Evolutionary conservation across 2,329 filamentous ascomycete species (phyloP).

Genomic region (Hymenoscyphus albidus): DNA sequence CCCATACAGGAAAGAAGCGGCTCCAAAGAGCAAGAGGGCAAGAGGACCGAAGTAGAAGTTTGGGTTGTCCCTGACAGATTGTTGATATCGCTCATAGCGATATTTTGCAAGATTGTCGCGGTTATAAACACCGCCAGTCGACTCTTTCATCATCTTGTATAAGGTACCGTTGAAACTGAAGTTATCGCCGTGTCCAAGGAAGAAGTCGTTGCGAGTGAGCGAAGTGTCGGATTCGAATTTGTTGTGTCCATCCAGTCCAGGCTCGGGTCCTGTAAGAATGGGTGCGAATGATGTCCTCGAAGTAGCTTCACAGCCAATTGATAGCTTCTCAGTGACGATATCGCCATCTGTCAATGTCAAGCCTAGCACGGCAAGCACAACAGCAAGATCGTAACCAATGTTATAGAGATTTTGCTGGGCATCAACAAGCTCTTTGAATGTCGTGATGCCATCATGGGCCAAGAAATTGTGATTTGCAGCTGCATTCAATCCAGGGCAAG

Average conservation of each 20-base stretch:
- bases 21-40: constrained; percentile 27
- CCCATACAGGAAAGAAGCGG: constrained; percentile 27
- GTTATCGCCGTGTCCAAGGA: constrained; percentile 21
- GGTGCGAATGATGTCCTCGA: constrained; percentile 32
- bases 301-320: constrained; percentile 29
- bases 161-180: constrained; percentile 34
- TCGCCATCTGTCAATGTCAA: constrained; percentile 26
- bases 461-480: constrained; percentile 42
- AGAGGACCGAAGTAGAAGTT: constrained; percentile 30
- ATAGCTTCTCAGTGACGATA: constrained; percentile 24
- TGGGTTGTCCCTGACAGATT: constrained; percentile 25
- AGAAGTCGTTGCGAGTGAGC: constrained; percentile 30
- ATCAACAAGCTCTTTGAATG: constrained; percentile 29
- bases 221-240: constrained; percentile 27
- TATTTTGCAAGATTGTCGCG: constrained; percentile 25
- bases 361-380: constrained; percentile 23
- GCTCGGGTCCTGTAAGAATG: constrained; percentile 21
- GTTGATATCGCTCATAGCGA: constrained; percentile 34
- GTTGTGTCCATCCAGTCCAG: constrained; percentile 27
- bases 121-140: constrained; percentile 37
- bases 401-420: constrained; percentile 30
- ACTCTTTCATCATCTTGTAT: constrained; percentile 28
- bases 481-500: constrained; percentile 41
- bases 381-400: constrained; percentile 25
- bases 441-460: constrained; percentile 37